Base-by-base conservation (phyloP, 1,139 yeast genomes). In the Geotrichum aggregatum region DNA sequence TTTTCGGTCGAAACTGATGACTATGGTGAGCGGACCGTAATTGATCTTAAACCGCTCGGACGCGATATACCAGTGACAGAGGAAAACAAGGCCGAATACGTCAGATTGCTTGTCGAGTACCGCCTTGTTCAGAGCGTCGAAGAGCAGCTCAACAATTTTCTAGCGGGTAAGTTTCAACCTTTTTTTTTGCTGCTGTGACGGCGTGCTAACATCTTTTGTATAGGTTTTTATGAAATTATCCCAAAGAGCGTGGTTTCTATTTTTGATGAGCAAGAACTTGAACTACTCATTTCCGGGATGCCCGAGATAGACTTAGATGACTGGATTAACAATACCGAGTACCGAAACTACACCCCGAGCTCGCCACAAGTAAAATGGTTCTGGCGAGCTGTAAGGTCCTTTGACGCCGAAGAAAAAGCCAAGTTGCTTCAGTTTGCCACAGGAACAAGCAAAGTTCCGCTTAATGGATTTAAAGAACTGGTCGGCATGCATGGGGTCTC, bases 361-460 rank as follows among this genome's bases (percentile, higher is more conserved):
- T 87, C 96, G 2, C 82, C 87, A 38, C 98, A 91, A 66, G 84
- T 94, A 56, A 91, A 86, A 65, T 92, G 98, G 89, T 94, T 92
- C 71, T 94, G 99, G 99, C 77, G 98, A 65, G 97, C 98, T 1
- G 97, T 94, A n/a, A 82, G 89, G 62, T 87, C 97, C 1, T 92
- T 92, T 70, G 97, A 89, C 64, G 81, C 81, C 42, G 98, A 92
- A 67, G 98, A 92, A 66, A 77, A 96, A 52, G 99, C 98, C 19
- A 89, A 91, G 65, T 72, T 94, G 58, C 72, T 94, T 55, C 99
- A 94, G 66, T 94, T 92, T 75, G 94, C 95, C 1, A 94, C 99
- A 0, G 99, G 99, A 57, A 92, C 99, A 0, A 85, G 95, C 54
- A 91, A 91, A 69, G 98, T 94, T 7, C 98, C 99, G 24, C 75